A percentile compares a stretch with the other conserved stretches of the same genome.
Evolutionary conservation across 1,139 yeast species (phyloP).

Genomic region (Suhomyces bokatorum): DNA sequence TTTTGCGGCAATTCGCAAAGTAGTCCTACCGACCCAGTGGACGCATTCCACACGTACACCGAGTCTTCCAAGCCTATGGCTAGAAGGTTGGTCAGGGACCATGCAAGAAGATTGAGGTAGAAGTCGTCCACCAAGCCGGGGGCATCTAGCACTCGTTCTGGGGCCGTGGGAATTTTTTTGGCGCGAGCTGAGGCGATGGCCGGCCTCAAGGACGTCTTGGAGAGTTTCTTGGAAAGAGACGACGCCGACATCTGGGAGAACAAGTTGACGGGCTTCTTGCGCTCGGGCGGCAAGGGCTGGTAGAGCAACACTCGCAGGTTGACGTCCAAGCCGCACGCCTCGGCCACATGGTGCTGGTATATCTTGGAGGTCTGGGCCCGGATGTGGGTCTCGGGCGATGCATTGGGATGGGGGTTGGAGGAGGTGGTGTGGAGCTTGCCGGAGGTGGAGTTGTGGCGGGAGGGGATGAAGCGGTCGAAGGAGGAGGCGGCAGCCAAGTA

Average conservation of each 20-base stretch:
- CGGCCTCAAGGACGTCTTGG: constrained; percentile 34
- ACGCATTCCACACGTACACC: constrained; percentile 93
- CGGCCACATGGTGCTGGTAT: constrained; percentile 85
- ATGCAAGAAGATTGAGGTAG: constrained; percentile 79
- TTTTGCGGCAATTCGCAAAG: constrained; percentile 60
- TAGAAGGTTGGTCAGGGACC: constrained; percentile 82
- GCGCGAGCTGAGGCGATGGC: constrained; percentile 54
- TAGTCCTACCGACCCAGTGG: constrained; percentile 74
- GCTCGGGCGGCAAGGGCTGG: constrained; percentile 83
- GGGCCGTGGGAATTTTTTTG: constrained; percentile 80
- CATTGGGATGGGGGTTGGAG: constrained; percentile 44
- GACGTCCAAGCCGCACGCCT: constrained; percentile 88
- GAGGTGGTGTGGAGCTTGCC: constrained; percentile 39
- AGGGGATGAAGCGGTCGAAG: constrained; percentile 47
- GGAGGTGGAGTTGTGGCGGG: constrained; percentile 42
- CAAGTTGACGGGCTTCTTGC: constrained; percentile 57
- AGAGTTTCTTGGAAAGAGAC: constrained; percentile 18
- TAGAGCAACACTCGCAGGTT: constrained; percentile 84
- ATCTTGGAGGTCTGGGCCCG: constrained; percentile 69
- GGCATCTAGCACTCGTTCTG: constrained; percentile 93
- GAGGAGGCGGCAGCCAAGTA: constrained; percentile 27
- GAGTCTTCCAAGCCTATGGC: constrained; percentile 88
- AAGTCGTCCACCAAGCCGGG: constrained; percentile 95
- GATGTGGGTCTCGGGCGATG: constrained; percentile 56
- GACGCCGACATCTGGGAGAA: constrained; percentile 24